These are phyloP conservation scores for Calonectria pseudoreteaudii DNA, from an alignment of 2,329 filamentous ascomycete species.

Conservation along the genomic window DNA sequence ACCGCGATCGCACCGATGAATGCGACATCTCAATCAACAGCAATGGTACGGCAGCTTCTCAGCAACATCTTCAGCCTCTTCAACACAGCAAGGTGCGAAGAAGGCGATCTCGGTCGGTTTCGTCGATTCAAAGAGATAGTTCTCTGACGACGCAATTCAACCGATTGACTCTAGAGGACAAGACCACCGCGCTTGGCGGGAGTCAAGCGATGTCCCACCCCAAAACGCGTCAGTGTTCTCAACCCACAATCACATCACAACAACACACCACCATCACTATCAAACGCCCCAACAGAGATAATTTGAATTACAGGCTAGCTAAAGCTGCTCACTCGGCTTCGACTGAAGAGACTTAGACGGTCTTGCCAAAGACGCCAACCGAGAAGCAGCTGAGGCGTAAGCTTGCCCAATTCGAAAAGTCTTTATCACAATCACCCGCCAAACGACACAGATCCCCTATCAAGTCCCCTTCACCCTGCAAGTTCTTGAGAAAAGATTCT, in stretches of 20 bases:
- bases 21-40: constrained; percentile 48
- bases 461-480: constrained; percentile 58
- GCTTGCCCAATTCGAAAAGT: constrained; percentile 47
- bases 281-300: constrained; percentile 42
- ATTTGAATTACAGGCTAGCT: constrained; percentile 27
- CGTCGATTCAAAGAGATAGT: constrained; percentile 55
- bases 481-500: constrained; percentile 77
- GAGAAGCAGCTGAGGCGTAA: constrained; percentile 46
- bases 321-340: constrained; percentile 27
- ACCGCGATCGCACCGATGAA: constrained; percentile 53
- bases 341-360: constrained; percentile 46
- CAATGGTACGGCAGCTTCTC: constrained; percentile 51
- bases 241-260: constrained; percentile 38
- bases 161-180: constrained; percentile 54
- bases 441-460: constrained; percentile 52
- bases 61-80: constrained; percentile 32
- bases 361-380: constrained; percentile 49
- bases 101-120: constrained; percentile 42
- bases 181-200: constrained; percentile 39
- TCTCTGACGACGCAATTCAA: constrained; percentile 55
- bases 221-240: constrained; percentile 35
- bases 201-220: constrained; percentile 62
- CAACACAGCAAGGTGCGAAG: constrained; percentile 42
- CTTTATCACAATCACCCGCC: constrained; percentile 45
- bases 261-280: constrained; percentile 42